phyloP scores from a whole-genome alignment of 2,329 filamentous ascomycete genomes.

The Aureobasidium sp. region DNA sequence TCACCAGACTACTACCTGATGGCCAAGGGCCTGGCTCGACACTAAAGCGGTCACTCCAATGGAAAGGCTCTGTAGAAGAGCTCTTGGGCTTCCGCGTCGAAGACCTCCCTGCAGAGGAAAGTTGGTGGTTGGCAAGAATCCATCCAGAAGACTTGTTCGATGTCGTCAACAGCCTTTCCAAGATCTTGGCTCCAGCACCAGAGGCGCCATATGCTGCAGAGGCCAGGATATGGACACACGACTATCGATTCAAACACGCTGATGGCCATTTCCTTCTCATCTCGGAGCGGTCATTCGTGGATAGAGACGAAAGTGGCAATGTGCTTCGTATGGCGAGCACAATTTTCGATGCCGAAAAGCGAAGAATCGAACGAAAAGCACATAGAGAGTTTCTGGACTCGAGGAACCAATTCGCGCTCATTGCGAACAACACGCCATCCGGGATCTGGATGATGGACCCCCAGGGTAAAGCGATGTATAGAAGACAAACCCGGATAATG shows the following conservation, averaged over 20 bases:
- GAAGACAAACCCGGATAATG: too few relatives aligned
- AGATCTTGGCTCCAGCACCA: constrained; percentile 1
- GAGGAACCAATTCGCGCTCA: constrained; percentile 9
- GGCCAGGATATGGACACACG: constrained; percentile 3
- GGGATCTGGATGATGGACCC: constrained; percentile 17
- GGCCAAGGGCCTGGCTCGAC: not conserved
- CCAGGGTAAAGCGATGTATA: constrained; percentile 7
- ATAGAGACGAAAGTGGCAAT: constrained; percentile 12
- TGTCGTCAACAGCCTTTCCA: not conserved
- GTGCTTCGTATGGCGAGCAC: constrained; percentile 9
- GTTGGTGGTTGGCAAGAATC: constrained; percentile 11
- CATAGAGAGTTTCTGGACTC: constrained; percentile 6
- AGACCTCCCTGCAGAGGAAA: not conserved
- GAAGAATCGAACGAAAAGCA: constrained; percentile 6
- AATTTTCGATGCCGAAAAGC: constrained; percentile 13
- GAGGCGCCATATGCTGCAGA: constrained; percentile 2
- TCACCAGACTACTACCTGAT: not conserved
- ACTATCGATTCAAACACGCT: constrained; percentile 5
- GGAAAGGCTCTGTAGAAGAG: constrained; percentile 6
- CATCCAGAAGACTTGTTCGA: constrained; percentile 1
- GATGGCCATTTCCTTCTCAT: not conserved
- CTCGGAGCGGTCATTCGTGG: constrained; percentile 2
- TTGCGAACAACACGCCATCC: constrained; percentile 14
- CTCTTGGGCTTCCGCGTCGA: not conserved
- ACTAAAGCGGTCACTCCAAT: not conserved